phyloP scores from a whole-genome alignment of 2,329 filamentous ascomycete species.

The Incumbomyces delicatus region DNA sequence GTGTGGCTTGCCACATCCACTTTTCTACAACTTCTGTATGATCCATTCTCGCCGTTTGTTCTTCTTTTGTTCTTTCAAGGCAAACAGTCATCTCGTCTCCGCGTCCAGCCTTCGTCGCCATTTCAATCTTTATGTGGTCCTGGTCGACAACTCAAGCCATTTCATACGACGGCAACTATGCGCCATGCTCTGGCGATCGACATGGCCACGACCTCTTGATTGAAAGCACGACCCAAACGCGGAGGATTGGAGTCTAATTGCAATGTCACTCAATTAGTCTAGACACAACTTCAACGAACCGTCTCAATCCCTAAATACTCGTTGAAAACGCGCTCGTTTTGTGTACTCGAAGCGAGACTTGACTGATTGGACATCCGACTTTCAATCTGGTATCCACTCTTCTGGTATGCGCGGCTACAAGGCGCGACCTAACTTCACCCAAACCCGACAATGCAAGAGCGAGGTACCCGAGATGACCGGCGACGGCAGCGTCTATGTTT shows the following conservation, averaged over 20 bases:
- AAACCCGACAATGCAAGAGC: neutral
- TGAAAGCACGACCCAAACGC: constrained; percentile 12
- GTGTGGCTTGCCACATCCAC: neutral
- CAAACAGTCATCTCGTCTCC: constrained; percentile 5
- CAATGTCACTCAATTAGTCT: neutral
- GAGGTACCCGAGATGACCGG: constrained; percentile 4
- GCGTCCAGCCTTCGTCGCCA: constrained; percentile 5
- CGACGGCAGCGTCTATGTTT: constrained; percentile 3
- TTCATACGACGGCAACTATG: constrained; percentile 1
- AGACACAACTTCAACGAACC: constrained; percentile 12
- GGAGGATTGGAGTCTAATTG: constrained; percentile 1
- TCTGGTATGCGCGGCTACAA: constrained; percentile 16
- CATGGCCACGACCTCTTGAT: neutral
- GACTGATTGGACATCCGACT: constrained; percentile 19
- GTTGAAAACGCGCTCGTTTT: constrained; percentile 17
- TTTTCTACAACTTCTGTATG: neutral
- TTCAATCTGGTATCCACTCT: constrained; percentile 17
- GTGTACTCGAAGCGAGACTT: constrained; percentile 9
- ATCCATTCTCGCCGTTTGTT: neutral
- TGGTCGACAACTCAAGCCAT: neutral
- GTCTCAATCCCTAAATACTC: neutral
- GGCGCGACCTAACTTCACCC: neutral
- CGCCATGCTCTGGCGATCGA: neutral
- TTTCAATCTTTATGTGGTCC: neutral
- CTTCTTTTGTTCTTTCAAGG: constrained; percentile 2